phyloP scores from a whole-genome alignment of 495 filamentous ascomycete species.

The Penicillium herquei region DNA sequence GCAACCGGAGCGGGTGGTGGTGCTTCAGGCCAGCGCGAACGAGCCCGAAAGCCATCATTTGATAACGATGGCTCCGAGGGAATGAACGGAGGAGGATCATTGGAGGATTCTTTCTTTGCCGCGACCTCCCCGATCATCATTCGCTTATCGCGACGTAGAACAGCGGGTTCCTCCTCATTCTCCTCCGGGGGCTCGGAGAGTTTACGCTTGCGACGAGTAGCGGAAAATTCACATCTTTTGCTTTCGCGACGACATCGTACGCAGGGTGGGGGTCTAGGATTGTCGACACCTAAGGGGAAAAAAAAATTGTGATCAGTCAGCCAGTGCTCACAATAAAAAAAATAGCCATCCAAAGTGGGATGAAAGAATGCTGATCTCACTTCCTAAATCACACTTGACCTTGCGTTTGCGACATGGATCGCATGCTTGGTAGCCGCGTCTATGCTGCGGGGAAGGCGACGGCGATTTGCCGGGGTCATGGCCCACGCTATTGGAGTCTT shows the following conservation, averaged over 20 bases:
- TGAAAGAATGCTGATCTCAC: conserved; percentile 30
- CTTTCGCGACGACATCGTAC: conserved; percentile 88
- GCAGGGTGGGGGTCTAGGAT: conserved; percentile 90
- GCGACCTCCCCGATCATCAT: conserved; percentile 46
- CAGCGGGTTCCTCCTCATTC: conserved; percentile 30
- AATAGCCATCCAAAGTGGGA: not conserved
- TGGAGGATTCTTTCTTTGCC: conserved; percentile 30
- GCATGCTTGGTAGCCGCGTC: conserved; percentile 80
- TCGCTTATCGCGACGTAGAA: conserved; percentile 53
- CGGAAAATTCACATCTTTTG: conserved; percentile 95
- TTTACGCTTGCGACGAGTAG: conserved; percentile 91
- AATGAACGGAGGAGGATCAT: conserved; percentile 29
- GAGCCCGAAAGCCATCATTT: conserved; percentile 21
- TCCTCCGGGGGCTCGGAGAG: conserved; percentile 60
- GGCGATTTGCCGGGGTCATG: conserved; percentile 28
- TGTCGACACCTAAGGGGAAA: conserved; percentile 63
- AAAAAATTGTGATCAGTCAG: conserved; percentile 15
- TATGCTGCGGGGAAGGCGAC: conserved; percentile 53
- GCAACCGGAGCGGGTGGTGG: conserved; percentile 8
- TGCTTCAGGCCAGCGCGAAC: conserved; percentile 35
- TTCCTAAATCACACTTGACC: conserved; percentile 90
- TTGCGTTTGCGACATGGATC: conserved; percentile 90
- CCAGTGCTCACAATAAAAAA: not conserved
- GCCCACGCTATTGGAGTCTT: conserved; percentile 24
- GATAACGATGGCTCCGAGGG: conserved; percentile 29